Conservation (phyloP, 371 early-diverging fungal species). For the Funneliformis caledonium region DNA sequence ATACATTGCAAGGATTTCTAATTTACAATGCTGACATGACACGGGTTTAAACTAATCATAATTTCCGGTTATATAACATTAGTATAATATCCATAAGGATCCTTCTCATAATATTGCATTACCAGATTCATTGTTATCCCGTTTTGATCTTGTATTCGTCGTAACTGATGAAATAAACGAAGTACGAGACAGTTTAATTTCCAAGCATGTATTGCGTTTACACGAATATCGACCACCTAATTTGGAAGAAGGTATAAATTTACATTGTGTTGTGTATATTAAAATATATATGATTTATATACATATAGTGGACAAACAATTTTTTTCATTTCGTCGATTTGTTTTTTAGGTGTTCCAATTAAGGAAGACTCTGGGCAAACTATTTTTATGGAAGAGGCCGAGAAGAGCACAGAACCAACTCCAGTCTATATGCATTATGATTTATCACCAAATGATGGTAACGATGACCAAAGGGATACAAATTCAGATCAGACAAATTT, state of each 20-base stretch:
- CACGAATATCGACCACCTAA: constrained; percentile 91
- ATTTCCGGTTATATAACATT: constrained; percentile 7
- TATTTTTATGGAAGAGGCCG: constrained; percentile 57
- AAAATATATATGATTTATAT: not conserved
- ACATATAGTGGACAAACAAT: constrained; percentile 41
- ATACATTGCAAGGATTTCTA: not conserved
- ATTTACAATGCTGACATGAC: not conserved
- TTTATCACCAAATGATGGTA: constrained; percentile 61
- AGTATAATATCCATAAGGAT: constrained; percentile 74
- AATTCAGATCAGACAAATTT: constrained; percentile 55
- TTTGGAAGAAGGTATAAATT: constrained; percentile 68
- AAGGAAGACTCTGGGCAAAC: constrained; percentile 63
- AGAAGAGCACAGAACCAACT: constrained; percentile 61
- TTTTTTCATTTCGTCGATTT: not conserved
- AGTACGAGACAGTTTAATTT: constrained; percentile 83
- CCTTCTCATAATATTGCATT: constrained; percentile 98
- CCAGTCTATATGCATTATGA: constrained; percentile 87
- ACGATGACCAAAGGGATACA: constrained; percentile 56
- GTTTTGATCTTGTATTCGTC: constrained; percentile 99
- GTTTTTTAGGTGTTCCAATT: constrained; percentile 63
- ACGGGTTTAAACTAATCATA: not conserved
- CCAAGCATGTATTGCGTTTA: constrained; percentile 91
- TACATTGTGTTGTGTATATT: not conserved
- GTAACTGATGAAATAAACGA: constrained; percentile 92
- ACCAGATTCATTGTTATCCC: constrained; percentile 95